Conservation (phyloP, 23 red algal genomes). For the Gracilaria gracilis region DNA sequence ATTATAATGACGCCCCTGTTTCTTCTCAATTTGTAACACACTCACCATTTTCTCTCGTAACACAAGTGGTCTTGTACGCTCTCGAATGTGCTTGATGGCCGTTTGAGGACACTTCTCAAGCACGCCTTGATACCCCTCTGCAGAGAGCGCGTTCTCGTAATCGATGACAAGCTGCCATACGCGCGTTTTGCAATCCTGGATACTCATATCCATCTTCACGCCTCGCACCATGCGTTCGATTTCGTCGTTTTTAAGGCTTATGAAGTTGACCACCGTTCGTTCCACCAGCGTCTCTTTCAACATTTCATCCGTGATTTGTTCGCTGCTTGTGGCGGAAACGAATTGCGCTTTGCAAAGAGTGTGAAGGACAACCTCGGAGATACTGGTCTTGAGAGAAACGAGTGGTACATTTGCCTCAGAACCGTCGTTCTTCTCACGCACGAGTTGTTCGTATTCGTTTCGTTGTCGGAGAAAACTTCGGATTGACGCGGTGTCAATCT, state of each 20-base stretch:
- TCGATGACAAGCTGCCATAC: slow-evolving; percentile 23
- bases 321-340: not conserved
- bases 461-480: slow-evolving; percentile 11
- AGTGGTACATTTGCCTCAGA: not conserved
- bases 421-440: not conserved
- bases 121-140: slow-evolving; percentile 8
- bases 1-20: not conserved
- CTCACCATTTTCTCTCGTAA: not conserved
- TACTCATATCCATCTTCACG: slow-evolving; percentile 37
- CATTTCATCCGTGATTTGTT: slow-evolving; percentile 16
- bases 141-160: slow-evolving; percentile 7
- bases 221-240: not conserved
- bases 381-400: slow-evolving; percentile 7
- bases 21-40: not conserved
- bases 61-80: not conserved
- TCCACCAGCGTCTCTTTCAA: not conserved
- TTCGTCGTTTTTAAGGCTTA: not conserved
- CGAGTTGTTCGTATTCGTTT: slow-evolving; percentile 18
- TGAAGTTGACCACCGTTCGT: not conserved
- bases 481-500: slow-evolving; percentile 7
- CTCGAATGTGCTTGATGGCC: slow-evolving; percentile 21
- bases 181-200: slow-evolving; percentile 12
- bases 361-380: not conserved
- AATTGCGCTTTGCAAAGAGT: slow-evolving; percentile 10
- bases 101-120: slow-evolving; percentile 8